Evolutionary conservation across 1,139 yeast genomes (phyloP).

Genomic region (Taiozyma sp.): DNA sequence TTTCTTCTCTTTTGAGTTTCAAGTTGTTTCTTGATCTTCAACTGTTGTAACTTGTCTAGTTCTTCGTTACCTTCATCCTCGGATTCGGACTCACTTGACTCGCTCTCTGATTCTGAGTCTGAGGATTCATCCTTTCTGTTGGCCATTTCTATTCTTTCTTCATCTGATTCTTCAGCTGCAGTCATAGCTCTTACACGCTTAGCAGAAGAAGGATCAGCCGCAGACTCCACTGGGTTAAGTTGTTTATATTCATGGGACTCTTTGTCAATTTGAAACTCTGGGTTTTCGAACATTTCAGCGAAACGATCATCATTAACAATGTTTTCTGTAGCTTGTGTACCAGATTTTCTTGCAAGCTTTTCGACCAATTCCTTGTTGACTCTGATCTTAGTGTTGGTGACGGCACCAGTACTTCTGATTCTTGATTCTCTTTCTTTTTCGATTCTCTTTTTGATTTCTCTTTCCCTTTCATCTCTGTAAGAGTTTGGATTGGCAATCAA

Average conservation of each 20-base stretch:
- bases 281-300: constrained; percentile 92
- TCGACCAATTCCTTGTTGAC: constrained; percentile 85
- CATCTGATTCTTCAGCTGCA: constrained; percentile 87
- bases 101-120: constrained; percentile 27
- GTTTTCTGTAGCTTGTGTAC: constrained; percentile 34
- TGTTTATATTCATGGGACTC: constrained; percentile 87
- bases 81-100: constrained; percentile 7
- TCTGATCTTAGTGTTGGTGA: constrained; percentile 69
- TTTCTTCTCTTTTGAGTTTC: constrained; percentile 37
- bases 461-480: constrained; percentile 84
- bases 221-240: constrained; percentile 74
- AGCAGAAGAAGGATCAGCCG: constrained; percentile 41
- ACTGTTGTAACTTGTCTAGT: constrained; percentile 31
- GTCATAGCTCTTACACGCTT: constrained; percentile 62
- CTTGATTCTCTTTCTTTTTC: constrained; percentile 94
- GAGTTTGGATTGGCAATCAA: constrained; percentile 93
- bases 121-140: constrained; percentile 33
- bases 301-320: constrained; percentile 43
- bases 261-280: constrained; percentile 87
- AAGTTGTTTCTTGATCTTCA: constrained; percentile 42
- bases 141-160: constrained; percentile 47
- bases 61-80: constrained; percentile 31
- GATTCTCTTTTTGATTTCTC: constrained; percentile 82
- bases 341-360: constrained; percentile 56
- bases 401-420: constrained; percentile 83